Base-by-base conservation (phyloP, 805 yeast species). In the Candida rishiriensis region DNA sequence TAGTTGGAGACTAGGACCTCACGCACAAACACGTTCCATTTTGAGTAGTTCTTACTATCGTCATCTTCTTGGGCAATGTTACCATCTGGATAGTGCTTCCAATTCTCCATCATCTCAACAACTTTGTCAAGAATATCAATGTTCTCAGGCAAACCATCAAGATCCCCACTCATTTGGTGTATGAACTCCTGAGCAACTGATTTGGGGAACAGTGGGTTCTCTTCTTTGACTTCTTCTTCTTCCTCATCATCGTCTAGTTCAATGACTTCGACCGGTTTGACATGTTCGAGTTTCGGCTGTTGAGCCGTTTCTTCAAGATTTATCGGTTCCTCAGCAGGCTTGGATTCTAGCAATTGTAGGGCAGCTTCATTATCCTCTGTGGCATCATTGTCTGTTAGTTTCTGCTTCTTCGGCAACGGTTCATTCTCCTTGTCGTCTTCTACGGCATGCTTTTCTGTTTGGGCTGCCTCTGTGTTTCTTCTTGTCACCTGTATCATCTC, bases 81-180 rank as follows among this genome's bases (percentile, higher is more conserved):
- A 39, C 48, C 44, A 7, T 21, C 26, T 7, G 26, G 26, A 36
- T 58, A 57, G 39, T 61, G 61, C 14, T 51, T 47, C 60, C 63
- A 52, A 6, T 45, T 46, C 28, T 57, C 61, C 34, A 64, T 55
- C 52, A 63, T 52, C 31, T 61, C 65, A 13, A 60, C 47, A 26
- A 64, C 52, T 38, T 53, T 60, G 41, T 64, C 67, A 21, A 64
- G 44, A 9, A 54, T 53, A 10, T 55, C 60, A 14, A 55, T 51
- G 17, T 53, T 47, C 1, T 56, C 55, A 1, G 57, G 56, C 11
- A 63, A 43, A 10, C 55, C 48, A 11, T 47, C 49, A n/a, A 50
- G 31, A 29, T 50, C 46, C 3, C 48, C 49, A 11, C 51, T 40
- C 10, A 56, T 47, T 29, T 44, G 39, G 11, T 40, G 47, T 8